Base-by-base conservation (phyloP, 2,329 filamentous ascomycete species). In the Botrytis squamosa region DNA sequence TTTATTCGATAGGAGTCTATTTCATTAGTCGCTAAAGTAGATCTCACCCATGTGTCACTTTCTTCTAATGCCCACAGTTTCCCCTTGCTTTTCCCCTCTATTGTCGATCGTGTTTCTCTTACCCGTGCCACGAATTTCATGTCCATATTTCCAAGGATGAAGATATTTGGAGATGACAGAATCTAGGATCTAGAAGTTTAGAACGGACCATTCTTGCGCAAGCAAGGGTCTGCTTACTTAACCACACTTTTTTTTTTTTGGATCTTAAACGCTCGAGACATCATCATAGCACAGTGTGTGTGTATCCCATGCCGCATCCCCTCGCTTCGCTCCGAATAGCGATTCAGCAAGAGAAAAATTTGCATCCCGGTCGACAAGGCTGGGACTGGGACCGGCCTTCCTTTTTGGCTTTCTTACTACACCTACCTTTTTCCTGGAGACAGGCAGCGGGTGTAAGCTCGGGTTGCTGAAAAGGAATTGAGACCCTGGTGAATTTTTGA, bases 21-120 rank as follows among this genome's bases (percentile, higher is more conserved):
- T 36, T 65, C 25, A 25, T 38, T 52, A 38, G 64, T 52, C 20
- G 60, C 70, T 65, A 5, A 70, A 20, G 49, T 70, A 59, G 25
- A 70, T 57, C 55, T 70, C 33, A 38, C 4, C 70, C 70, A 52
- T 71, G 70, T 65, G 25, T 70, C 29, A 59, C 55, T 62, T 36
- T 62, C 25, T 63, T 18, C 40, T 18, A 46, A 60, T 42, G 46
- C 40, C 38, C 36, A 70, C 67, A 42, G 40, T 49, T 72, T 42
- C 46, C 60, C 60, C 70, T 46, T 72, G 44, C 46, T 33, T 42
- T 68, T 55, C 63, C 52, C 70, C 63, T 72, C 62, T 67, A 38
- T 44, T 62, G 70, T 71, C 44, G 70, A 71, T 71, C 70, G 62
- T 72, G 49, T 72, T 72, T 72, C 70, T 66, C 46, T 52, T 52